Evolutionary conservation across 2,329 filamentous ascomycete genomes (phyloP).

Genomic region (Daldinia eschscholtzii): DNA sequence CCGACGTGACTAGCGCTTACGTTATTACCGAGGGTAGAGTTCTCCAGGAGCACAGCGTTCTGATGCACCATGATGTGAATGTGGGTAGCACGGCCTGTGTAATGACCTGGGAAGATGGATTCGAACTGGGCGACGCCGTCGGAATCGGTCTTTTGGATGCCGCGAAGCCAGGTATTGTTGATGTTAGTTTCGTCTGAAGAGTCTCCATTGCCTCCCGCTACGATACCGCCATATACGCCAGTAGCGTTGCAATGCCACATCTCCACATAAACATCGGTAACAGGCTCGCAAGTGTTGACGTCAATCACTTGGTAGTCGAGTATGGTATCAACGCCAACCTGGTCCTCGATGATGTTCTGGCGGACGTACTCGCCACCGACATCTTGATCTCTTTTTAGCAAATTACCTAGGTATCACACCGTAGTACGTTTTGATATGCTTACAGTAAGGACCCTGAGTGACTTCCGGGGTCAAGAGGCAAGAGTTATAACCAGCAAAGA

Average conservation of each 20-base stretch:
- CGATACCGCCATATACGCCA: slow-evolving; percentile 63
- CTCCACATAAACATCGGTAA: slow-evolving; percentile 63
- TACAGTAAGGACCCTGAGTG: slow-evolving; percentile 1
- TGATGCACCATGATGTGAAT: slow-evolving; percentile 37
- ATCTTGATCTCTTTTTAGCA: not conserved
- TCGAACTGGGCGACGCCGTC: slow-evolving; percentile 60
- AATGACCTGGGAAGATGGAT: slow-evolving; percentile 61
- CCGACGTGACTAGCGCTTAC: not conserved
- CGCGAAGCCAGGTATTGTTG: slow-evolving; percentile 58
- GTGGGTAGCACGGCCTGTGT: slow-evolving; percentile 60
- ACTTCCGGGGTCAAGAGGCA: not conserved
- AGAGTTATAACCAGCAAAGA: not conserved
- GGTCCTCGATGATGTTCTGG: not conserved
- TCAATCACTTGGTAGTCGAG: not conserved
- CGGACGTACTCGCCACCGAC: slow-evolving; percentile 1
- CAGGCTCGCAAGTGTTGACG: slow-evolving; percentile 51
- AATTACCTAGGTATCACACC: not conserved
- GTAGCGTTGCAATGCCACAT: slow-evolving; percentile 64
- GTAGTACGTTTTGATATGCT: not conserved
- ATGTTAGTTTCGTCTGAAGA: slow-evolving; percentile 54
- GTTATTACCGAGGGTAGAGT: not conserved
- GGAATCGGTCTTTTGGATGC: slow-evolving; percentile 56
- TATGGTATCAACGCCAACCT: not conserved
- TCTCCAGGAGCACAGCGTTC: not conserved
- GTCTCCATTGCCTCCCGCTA: slow-evolving; percentile 58